A percentile compares a stretch with the other conserved stretches of the same genome.
phyloP scores from a whole-genome alignment of 306 rosid genomes.

The Glycyrrhiza uralensis region DNA sequence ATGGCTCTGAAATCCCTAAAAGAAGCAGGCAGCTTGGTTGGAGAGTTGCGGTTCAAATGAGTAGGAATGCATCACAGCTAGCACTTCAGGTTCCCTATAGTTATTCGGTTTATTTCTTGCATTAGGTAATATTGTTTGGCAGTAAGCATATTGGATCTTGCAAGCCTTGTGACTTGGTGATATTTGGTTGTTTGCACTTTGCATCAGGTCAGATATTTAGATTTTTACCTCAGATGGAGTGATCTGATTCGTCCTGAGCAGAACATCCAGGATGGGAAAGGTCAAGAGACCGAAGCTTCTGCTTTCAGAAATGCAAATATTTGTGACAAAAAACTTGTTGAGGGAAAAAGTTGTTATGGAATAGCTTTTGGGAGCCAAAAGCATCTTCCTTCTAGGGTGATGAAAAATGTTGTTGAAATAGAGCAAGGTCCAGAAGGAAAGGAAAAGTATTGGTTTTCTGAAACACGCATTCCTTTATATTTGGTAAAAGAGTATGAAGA shows the following conservation, averaged over 20 bases:
- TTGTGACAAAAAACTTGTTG: slow-evolving; percentile 59
- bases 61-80: slow-evolving; percentile 83
- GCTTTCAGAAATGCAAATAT: slow-evolving; percentile 83
- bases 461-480: slow-evolving; percentile 76
- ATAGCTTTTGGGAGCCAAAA: slow-evolving; percentile 86
- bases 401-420: slow-evolving; percentile 72
- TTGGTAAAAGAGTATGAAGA: slow-evolving; percentile 83
- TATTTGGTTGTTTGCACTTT: slow-evolving; percentile 42
- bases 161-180: slow-evolving; percentile 11
- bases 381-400: slow-evolving; percentile 89
- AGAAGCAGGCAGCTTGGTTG: slow-evolving; percentile 83
- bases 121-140: slow-evolving; percentile 3
- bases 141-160: slow-evolving; percentile 23
- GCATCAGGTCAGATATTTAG: slow-evolving; percentile 85
- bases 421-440: slow-evolving; percentile 60
- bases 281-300: slow-evolving; percentile 86
- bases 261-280: slow-evolving; percentile 73
- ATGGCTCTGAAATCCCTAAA: slow-evolving; percentile 76
- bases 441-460: slow-evolving; percentile 81
- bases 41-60: slow-evolving; percentile 90
- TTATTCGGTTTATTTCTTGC: slow-evolving; percentile 16
- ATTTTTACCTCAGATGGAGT: slow-evolving; percentile 82
- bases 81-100: slow-evolving; percentile 74
- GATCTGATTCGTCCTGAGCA: slow-evolving; percentile 94
- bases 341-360: slow-evolving; percentile 56